These are phyloP conservation scores for Aspergillus panamensis DNA, from an alignment of 495 filamentous ascomycete species.

Conservation along the genomic window DNA sequence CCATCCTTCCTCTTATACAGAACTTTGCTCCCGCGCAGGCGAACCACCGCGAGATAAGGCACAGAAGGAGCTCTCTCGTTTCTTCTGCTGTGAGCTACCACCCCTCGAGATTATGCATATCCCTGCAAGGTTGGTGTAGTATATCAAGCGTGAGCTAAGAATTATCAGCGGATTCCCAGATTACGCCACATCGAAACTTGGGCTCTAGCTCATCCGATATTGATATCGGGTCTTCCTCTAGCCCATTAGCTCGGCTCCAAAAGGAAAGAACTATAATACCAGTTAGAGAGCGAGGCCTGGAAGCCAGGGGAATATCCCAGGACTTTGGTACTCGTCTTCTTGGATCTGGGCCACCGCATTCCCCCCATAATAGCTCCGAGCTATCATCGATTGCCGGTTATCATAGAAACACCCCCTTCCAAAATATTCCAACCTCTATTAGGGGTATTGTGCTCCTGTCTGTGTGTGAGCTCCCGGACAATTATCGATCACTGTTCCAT, in stretches of 20 bases:
- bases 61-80: conserved; percentile 24
- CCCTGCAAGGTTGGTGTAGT: neutral
- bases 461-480: conserved; percentile 71
- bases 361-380: neutral
- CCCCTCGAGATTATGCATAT: no score
- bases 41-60: neutral
- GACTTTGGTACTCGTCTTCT: conserved; percentile 6
- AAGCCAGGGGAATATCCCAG: neutral
- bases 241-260: conserved; percentile 30
- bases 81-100: conserved; percentile 32
- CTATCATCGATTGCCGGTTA: neutral
- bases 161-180: conserved; percentile 21
- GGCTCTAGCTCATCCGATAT: conserved; percentile 32
- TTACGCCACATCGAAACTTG: conserved; percentile 23
- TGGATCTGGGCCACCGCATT: neutral
- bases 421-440: conserved; percentile 37
- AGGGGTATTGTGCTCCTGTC: conserved; percentile 73
- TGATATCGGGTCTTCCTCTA: conserved; percentile 25
- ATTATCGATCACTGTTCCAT: conserved; percentile 69
- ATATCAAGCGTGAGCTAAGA: conserved; percentile 9
- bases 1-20: neutral
- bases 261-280: conserved; percentile 1
- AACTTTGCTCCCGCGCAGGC: neutral
- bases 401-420: conserved; percentile 17
- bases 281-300: neutral